These are phyloP conservation scores for Cytospora paraplurivora DNA, from an alignment of 2,329 filamentous ascomycete genomes.

Conservation along the genomic window DNA sequence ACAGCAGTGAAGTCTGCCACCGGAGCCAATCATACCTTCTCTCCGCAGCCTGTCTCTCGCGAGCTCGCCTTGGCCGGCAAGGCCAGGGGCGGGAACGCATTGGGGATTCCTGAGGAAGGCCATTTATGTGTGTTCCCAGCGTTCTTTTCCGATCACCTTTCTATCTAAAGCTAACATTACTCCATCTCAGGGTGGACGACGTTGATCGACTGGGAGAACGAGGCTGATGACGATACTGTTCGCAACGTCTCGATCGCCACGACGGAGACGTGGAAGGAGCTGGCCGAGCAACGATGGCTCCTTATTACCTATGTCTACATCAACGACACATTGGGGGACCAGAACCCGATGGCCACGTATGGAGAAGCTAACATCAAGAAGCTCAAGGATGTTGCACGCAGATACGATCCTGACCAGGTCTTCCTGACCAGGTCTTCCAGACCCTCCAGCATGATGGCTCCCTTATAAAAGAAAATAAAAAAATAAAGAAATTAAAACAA, in stretches of 20 bases:
- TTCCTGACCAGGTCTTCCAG: constrained; percentile 35
- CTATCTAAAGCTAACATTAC: background rate
- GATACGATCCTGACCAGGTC: constrained; percentile 34
- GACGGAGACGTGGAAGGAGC: constrained; percentile 17
- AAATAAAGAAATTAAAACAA: no score
- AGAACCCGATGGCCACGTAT: constrained; percentile 1
- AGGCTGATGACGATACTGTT: constrained; percentile 28
- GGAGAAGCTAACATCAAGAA: constrained; percentile 1
- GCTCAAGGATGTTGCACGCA: constrained; percentile 30
- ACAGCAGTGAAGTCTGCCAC: constrained; percentile 22
- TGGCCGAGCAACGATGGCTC: background rate
- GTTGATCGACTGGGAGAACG: constrained; percentile 31
- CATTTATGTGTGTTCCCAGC: constrained; percentile 30
- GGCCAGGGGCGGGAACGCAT: constrained; percentile 31
- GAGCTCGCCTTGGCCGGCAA: constrained; percentile 26
- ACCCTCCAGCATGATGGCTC: constrained; percentile 17
- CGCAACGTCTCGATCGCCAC: constrained; percentile 30
- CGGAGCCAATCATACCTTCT: constrained; percentile 33
- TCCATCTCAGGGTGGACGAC: constrained; percentile 31
- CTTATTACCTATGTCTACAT: background rate
- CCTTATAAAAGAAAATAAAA: no score
- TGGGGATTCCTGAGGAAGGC: constrained; percentile 24
- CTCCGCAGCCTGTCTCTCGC: constrained; percentile 28
- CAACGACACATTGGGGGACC: constrained; percentile 7
- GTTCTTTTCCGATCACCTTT: background rate